These are phyloP conservation scores for Salix dunnii DNA, from an alignment of 345 rosid species.

Conservation along the genomic window DNA sequence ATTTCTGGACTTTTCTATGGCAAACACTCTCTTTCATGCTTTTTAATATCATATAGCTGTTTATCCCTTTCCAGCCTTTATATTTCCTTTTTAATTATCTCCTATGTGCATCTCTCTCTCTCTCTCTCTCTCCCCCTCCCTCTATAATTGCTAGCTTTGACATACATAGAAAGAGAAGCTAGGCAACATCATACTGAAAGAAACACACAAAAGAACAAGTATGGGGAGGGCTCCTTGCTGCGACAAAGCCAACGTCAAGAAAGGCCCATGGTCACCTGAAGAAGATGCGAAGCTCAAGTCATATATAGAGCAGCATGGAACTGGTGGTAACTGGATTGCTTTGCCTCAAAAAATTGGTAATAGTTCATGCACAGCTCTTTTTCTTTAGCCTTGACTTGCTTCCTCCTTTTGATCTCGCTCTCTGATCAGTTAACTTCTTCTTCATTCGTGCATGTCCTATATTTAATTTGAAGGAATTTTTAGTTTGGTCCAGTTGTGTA, in stretches of 20 bases:
- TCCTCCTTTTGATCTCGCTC: neutral
- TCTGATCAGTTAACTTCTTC: neutral
- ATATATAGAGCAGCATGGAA: conserved; percentile 29
- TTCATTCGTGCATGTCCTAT: no score
- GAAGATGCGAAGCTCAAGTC: conserved; percentile 37
- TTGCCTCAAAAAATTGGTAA: conserved; percentile 34
- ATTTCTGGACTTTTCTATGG: conserved; percentile 23
- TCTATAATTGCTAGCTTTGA: neutral
- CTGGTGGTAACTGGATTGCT: conserved; percentile 41
- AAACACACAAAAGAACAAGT: conserved; percentile 7
- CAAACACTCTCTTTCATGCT: conserved; percentile 10
- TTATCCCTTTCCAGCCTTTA: conserved; percentile 15
- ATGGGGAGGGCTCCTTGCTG: conserved; percentile 41
- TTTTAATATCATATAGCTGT: conserved; percentile 20
- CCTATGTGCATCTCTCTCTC: no score
- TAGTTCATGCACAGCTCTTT: neutral
- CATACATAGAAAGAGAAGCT: conserved; percentile 9
- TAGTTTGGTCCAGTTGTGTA: neutral
- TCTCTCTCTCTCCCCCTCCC: neutral
- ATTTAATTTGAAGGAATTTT: no score
- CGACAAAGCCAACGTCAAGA: conserved; percentile 35
- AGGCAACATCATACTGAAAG: conserved; percentile 9
- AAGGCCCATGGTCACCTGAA: conserved; percentile 40
- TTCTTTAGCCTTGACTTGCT: neutral
- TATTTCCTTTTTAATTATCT: conserved; percentile 11